Evolutionary conservation across 2,329 filamentous ascomycete genomes (phyloP).

Genomic region (Leptographium lundbergii): DNA sequence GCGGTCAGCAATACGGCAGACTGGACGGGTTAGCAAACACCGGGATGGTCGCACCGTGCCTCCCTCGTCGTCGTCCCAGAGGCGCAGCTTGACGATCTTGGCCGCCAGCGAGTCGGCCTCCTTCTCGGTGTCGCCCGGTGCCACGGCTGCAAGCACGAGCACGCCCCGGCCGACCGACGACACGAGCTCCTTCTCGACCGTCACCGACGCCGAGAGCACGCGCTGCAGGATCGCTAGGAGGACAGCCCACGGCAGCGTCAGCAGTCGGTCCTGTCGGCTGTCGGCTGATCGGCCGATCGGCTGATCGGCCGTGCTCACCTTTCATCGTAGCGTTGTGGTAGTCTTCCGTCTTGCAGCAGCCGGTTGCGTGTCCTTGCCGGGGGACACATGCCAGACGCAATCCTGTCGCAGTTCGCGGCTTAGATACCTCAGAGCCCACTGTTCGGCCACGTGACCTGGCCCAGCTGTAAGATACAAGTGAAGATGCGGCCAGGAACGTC

Average conservation of each 20-base stretch:
- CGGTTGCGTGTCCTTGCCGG: too few species aligned
- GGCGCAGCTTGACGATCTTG: conserved; percentile 78
- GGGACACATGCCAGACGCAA: too few species aligned
- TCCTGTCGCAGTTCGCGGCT: too few species aligned
- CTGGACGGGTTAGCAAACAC: too few species aligned
- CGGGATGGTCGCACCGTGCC: conserved; percentile 34
- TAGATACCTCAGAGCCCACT: too few species aligned
- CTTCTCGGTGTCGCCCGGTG: conserved; percentile 78
- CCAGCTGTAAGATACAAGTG: neutral
- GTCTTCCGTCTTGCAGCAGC: too few species aligned
- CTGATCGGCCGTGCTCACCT: neutral
- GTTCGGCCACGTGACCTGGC: too few species aligned
- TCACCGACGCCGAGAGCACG: conserved; percentile 89
- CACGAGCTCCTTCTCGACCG: conserved; percentile 79
- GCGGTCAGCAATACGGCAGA: neutral
- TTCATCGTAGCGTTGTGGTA: too few species aligned
- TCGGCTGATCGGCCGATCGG: too few species aligned
- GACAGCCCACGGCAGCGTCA: neutral
- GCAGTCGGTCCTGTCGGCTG: too few species aligned
- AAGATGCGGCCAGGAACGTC: neutral
- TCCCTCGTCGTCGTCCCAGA: conserved; percentile 78
- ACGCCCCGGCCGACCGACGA: conserved; percentile 86
- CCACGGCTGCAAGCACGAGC: conserved; percentile 82
- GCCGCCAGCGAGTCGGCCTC: conserved; percentile 72
- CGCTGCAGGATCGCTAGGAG: conserved; percentile 73